Conservation (phyloP, 2,329 filamentous ascomycete species). For the Calonectria hongkongensis region DNA sequence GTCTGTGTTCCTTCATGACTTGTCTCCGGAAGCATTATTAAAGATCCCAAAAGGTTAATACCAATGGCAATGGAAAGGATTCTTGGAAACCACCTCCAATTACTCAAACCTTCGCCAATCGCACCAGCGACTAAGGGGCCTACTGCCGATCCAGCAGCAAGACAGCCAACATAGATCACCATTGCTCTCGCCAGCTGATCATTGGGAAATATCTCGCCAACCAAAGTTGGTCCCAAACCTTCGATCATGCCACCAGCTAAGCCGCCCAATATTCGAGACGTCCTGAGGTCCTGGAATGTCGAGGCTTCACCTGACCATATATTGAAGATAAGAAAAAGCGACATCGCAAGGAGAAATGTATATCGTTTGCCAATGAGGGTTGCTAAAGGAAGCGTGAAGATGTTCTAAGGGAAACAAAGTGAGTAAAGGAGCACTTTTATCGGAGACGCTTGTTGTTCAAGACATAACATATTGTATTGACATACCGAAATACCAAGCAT, state of each 20-base stretch:
- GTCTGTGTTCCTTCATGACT: background rate
- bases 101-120: background rate
- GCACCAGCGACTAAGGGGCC: slow-evolving; percentile 3
- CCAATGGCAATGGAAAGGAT: background rate
- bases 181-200: slow-evolving; percentile 1
- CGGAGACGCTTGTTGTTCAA: background rate
- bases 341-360: slow-evolving; percentile 2
- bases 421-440: background rate
- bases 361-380: slow-evolving; percentile 7
- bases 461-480: background rate
- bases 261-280: slow-evolving; percentile 4
- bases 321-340: background rate
- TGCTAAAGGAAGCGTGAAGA: background rate
- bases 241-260: slow-evolving; percentile 16
- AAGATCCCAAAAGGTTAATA: background rate
- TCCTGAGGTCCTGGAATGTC: background rate
- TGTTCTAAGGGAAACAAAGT: background rate
- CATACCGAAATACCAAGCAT: slow-evolving; percentile 11
- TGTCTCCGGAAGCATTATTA: slow-evolving; percentile 4
- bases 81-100: slow-evolving; percentile 18
- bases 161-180: background rate
- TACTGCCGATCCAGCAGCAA: slow-evolving; percentile 1
- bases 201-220: background rate
- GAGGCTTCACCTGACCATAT: slow-evolving; percentile 8
- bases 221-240: background rate